Evolutionary conservation across 345 rosid species (phyloP), one percentile per base, ranked within the genome.

Genomic region (Sonneratia caseolaris): DNA sequence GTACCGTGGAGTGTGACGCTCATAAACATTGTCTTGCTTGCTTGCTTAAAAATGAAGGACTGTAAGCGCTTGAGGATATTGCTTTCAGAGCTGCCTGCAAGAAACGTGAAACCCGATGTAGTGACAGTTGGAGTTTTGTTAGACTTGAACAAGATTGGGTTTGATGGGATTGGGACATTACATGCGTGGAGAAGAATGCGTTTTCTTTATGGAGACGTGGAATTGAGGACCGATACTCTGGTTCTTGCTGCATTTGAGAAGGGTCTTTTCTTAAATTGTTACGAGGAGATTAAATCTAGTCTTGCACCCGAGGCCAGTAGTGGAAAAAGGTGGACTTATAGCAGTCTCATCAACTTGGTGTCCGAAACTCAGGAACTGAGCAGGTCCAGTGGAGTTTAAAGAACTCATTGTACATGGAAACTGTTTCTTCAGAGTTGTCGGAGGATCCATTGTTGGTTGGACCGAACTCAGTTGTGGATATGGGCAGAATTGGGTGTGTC

Each of bases 41-140:
- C 85, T 70, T 80, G 80, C 69, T 68, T 85, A 69, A 87, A 87
- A 80, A 85, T 86, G 87, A 81, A 79, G 71, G 81, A 85, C 82
- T 84, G 85, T 65, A 84, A 68, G 66, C 81, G 57, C 70, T 62
- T 89, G 75, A 81, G 82, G 61, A 21, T 27, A 24, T 69, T 84
- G 16, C 79, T 89, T 40, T 77, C 68, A 6, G 75, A 75, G 72
- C 72, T 86, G 69, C 71, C 72, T 40, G 73, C 36, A 3, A 65
- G 37, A 64, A 37, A n/a, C 37, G 84, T 87, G 76, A 81, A 82
- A 74, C 91, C 87, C 38, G 94, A 89, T 80, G 81, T 89, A 64
- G 85, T 85, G 74, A 91, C 91, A 16, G 62, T 91, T 27, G 92
- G 94, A 22, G 81, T 87, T 37, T 45, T 89, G 68, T 83, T 80